phyloP scores from a whole-genome alignment of 1,284 basidiomycete species.

The Lentinus polychrous region DNA sequence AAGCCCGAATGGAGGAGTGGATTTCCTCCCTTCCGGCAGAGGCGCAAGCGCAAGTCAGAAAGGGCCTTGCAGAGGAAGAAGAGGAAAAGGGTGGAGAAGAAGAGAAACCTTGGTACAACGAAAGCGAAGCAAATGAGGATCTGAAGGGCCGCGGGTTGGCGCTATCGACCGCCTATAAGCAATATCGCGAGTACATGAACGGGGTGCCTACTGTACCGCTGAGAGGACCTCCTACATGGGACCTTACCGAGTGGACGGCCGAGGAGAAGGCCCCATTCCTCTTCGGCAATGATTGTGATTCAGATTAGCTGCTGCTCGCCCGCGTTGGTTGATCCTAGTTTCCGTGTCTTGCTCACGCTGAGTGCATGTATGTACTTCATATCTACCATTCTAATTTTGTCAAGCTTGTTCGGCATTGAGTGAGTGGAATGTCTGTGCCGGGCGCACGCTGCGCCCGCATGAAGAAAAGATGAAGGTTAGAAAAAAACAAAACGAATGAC shows the following conservation, averaged over 20 bases:
- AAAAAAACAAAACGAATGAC: no score
- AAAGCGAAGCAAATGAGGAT: constrained; percentile 8
- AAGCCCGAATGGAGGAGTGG: constrained; percentile 26
- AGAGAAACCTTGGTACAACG: constrained; percentile 25
- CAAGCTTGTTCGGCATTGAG: no score
- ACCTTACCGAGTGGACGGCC: constrained; percentile 18
- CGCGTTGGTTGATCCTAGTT: no score
- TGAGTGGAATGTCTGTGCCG: no score
- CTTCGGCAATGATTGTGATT: constrained; percentile 2
- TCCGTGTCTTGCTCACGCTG: no score
- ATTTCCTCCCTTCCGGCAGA: constrained; percentile 19
- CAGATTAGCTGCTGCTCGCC: no score
- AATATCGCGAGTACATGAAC: constrained; percentile 27
- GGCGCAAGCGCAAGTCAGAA: constrained; percentile 10
- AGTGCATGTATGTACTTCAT: no score
- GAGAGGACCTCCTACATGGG: constrained; percentile 29
- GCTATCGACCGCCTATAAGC: constrained; percentile 29
- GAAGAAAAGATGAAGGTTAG: no score
- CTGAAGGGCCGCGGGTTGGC: constrained; percentile 16
- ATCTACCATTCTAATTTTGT: no score
- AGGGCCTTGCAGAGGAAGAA: constrained; percentile 18
- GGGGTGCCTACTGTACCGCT: constrained; percentile 21
- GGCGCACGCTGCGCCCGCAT: no score
- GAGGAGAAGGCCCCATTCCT: constrained; percentile 2
- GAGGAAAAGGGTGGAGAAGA: constrained; percentile 20